phyloP scores from a whole-genome alignment of 2,329 filamentous ascomycete species.

The Xylaria sp. region DNA sequence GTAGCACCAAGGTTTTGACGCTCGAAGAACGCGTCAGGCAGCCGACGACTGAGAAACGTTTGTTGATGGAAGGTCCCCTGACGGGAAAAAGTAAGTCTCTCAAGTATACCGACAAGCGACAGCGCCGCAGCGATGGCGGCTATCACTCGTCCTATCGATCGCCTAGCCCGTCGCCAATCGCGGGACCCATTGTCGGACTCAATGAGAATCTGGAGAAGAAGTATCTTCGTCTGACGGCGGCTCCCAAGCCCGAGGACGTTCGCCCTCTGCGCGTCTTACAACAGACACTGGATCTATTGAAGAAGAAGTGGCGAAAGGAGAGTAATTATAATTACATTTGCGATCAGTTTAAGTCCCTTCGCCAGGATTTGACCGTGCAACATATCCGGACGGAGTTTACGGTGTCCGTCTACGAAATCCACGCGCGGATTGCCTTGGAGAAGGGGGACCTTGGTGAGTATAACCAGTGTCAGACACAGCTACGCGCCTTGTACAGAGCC shows the following conservation, averaged over 20 bases:
- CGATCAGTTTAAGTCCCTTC: slow-evolving; percentile 98
- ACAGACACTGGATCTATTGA: slow-evolving; percentile 80
- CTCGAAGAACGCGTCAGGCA: slow-evolving; percentile 75
- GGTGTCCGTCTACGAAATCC: slow-evolving; percentile 92
- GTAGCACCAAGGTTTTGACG: slow-evolving; percentile 53
- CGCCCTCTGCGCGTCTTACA: slow-evolving; percentile 75
- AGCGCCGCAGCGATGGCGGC: slow-evolving; percentile 73
- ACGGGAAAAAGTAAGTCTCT: slow-evolving; percentile 76
- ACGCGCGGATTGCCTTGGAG: slow-evolving; percentile 94
- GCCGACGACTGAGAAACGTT: slow-evolving; percentile 44
- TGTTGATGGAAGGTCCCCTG: slow-evolving; percentile 38
- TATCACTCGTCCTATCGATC: slow-evolving; percentile 53
- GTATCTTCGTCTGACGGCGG: slow-evolving; percentile 87
- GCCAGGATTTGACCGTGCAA: slow-evolving; percentile 96
- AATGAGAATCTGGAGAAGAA: slow-evolving; percentile 83
- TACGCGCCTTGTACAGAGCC: slow-evolving; percentile 83
- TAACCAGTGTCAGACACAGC: slow-evolving; percentile 99
- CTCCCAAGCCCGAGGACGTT: slow-evolving; percentile 82
- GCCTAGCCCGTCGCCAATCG: slow-evolving; percentile 51
- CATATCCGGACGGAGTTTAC: slow-evolving; percentile 96
- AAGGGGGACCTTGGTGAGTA: slow-evolving; percentile 99
- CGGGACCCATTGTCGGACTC: slow-evolving; percentile 77
- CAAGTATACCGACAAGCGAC: slow-evolving; percentile 80
- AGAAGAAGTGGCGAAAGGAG: slow-evolving; percentile 90
- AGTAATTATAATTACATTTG: slow-evolving; percentile 96